Evolutionary conservation across 345 rosid species (phyloP), one percentile per base, ranked within the genome.

Genomic region (Linum lewisii): DNA sequence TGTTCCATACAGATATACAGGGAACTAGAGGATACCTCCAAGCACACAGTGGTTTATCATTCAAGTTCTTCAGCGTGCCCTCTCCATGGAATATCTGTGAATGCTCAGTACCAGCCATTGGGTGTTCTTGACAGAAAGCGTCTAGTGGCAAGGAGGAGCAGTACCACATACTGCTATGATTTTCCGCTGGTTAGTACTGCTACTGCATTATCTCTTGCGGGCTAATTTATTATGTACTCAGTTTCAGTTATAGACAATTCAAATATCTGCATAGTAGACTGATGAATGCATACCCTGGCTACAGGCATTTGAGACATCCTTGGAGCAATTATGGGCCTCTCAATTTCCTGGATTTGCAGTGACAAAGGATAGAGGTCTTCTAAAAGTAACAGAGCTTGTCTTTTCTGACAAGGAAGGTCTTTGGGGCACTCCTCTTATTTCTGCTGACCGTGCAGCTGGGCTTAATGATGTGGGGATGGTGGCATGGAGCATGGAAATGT

Each of bases 91-190:
- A 70, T 78, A 52, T 77, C 78, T 62, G 82, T 85, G 54, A 82
- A 75, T 69, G 78, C 77, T 25, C 82, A 78, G 24, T 84, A 94
- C 71, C 90, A 78, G 73, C 82, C 96, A 63, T 66, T 94, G 69
- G 85, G 76, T 72, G 73, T 73, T 75, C 80, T 94, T 54, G 96
- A 87, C 71, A 77, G 81, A 61, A 81, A 87, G 77, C 97, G 99
- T 52, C 78, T 94, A 59, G 22, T 74, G 6, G 97, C 99, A 59
- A 87, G 99, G 82, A 82, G 68, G 66, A 87, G 76, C 69, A 83
- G 66, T 76, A 87, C 99, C 51, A 94, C 99, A 42, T 90, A 94
- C 65, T 94, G 99, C 86, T 82, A 94, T 63, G 99, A 94, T 75
- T 94, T 94, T 66, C 99, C 97, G 36, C 68, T 90, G 87, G 97